A percentile compares a stretch with the other conserved stretches of the same genome.
Conservation (phyloP, 768 basidiomycete species). For the Rhizopogon vesiculosus region DNA sequence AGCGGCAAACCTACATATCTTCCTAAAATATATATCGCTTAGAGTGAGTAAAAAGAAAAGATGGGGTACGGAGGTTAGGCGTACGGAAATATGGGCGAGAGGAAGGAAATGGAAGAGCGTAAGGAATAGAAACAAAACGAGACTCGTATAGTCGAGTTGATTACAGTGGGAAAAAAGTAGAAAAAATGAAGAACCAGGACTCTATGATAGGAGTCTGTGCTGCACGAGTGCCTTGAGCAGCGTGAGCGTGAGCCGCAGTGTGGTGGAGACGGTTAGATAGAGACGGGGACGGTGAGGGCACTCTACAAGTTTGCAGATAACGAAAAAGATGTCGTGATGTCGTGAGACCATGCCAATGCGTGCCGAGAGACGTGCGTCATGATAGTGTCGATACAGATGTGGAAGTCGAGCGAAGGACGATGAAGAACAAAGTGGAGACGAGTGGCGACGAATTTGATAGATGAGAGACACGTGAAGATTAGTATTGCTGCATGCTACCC, state of each 20-base stretch:
- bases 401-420: background rate
- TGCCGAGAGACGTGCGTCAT: background rate
- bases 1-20: background rate
- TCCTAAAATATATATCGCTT: constrained; percentile 8
- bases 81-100: background rate
- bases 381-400: background rate
- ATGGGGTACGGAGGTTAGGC: background rate
- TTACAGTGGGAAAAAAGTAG: background rate
- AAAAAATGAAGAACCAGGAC: background rate
- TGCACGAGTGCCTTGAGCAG: background rate
- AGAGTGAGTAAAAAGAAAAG: background rate
- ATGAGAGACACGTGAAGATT: constrained; percentile 6
- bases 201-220: background rate
- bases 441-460: background rate
- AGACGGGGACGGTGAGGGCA: background rate
- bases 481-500: constrained; percentile 29
- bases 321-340: background rate
- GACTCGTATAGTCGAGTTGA: background rate
- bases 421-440: background rate
- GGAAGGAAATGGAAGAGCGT: background rate
- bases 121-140: background rate
- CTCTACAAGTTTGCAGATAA: background rate
- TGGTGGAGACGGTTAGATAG: too few relatives aligned
- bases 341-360: background rate
- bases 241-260: background rate